These are phyloP conservation scores for Leccinum aurantiacum DNA, from an alignment of 768 basidiomycete genomes.

Conservation along the genomic window DNA sequence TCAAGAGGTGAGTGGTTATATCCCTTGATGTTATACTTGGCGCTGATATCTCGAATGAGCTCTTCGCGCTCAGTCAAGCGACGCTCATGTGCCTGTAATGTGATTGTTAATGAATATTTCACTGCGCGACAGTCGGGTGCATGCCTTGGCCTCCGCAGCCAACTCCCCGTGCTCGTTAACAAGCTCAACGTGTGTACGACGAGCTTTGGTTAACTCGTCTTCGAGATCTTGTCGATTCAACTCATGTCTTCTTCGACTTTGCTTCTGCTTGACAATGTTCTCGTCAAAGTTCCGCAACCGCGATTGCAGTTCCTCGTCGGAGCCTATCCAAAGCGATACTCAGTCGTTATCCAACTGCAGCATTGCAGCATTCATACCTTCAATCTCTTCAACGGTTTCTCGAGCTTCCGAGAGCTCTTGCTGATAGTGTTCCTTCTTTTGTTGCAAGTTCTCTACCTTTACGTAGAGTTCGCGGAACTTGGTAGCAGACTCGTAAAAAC, in stretches of 20 bases:
- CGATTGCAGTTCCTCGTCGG: conserved; percentile 66
- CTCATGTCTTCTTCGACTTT: conserved; percentile 47
- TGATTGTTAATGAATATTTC: background rate
- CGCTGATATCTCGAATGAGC: conserved; percentile 66
- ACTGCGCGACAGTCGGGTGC: background rate
- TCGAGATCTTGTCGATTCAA: conserved; percentile 60
- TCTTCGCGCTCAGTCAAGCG: conserved; percentile 71
- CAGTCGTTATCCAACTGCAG: background rate
- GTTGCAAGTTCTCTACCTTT: conserved; percentile 61
- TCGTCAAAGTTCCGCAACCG: conserved; percentile 61
- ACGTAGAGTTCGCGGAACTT: conserved; percentile 86
- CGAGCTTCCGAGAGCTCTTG: conserved; percentile 61
- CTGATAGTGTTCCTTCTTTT: conserved; percentile 60
- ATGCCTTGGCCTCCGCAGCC: conserved; percentile 70
- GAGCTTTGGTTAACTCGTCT: conserved; percentile 51
- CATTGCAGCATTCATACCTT: conserved; percentile 39
- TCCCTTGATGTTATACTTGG: conserved; percentile 70
- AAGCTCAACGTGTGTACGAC: conserved; percentile 54
- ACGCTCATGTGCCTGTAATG: conserved; percentile 64
- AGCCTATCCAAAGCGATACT: conserved; percentile 43
- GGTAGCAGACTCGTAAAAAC: conserved; percentile 79
- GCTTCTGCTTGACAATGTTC: conserved; percentile 51
- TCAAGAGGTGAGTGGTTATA: conserved; percentile 71
- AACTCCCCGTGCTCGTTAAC: conserved; percentile 66
- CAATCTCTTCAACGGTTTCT: conserved; percentile 64